These are phyloP conservation scores for Prunus armeniaca DNA, from an alignment of 306 rosid species.

Conservation along the genomic window DNA sequence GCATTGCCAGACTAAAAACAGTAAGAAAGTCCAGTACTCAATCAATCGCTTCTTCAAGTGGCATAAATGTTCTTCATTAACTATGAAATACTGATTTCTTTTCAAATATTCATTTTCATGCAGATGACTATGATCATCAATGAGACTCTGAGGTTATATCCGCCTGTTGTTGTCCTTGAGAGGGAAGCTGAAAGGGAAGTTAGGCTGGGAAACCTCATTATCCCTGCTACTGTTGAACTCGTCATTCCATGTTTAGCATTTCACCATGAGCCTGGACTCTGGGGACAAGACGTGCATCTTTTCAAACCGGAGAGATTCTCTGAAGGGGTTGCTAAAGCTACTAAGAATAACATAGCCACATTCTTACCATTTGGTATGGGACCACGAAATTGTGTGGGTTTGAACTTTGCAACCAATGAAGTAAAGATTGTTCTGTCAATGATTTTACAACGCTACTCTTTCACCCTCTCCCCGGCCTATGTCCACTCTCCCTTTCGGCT, in stretches of 20 bases:
- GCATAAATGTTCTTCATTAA: neutral
- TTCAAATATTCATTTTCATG: neutral
- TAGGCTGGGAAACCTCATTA: slow-evolving; percentile 11
- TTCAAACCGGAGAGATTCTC: slow-evolving; percentile 28
- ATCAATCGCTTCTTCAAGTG: neutral
- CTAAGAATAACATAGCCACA: slow-evolving; percentile 2
- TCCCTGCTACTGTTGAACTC: slow-evolving; percentile 7
- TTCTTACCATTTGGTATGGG: slow-evolving; percentile 27
- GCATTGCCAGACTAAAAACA: slow-evolving; percentile 8
- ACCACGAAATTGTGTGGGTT: slow-evolving; percentile 18
- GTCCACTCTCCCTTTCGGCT: slow-evolving; percentile 10
- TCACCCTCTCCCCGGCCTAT: slow-evolving; percentile 23
- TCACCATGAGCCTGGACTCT: slow-evolving; percentile 18
- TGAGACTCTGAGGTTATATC: slow-evolving; percentile 26
- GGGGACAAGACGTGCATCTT: slow-evolving; percentile 19
- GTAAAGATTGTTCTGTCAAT: slow-evolving; percentile 27
- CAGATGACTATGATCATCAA: slow-evolving; percentile 29
- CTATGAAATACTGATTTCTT: neutral
- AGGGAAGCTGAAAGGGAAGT: slow-evolving; percentile 1
- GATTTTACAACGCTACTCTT: slow-evolving; percentile 22
- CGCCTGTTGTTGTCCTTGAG: neutral
- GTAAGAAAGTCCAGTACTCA: slow-evolving; percentile 11
- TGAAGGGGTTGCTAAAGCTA: slow-evolving; percentile 23
- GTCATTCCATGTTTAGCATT: neutral
- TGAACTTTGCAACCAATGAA: slow-evolving; percentile 18